phyloP scores from a whole-genome alignment of 139 green algal genomes.

The Chlorella sp. region DNA sequence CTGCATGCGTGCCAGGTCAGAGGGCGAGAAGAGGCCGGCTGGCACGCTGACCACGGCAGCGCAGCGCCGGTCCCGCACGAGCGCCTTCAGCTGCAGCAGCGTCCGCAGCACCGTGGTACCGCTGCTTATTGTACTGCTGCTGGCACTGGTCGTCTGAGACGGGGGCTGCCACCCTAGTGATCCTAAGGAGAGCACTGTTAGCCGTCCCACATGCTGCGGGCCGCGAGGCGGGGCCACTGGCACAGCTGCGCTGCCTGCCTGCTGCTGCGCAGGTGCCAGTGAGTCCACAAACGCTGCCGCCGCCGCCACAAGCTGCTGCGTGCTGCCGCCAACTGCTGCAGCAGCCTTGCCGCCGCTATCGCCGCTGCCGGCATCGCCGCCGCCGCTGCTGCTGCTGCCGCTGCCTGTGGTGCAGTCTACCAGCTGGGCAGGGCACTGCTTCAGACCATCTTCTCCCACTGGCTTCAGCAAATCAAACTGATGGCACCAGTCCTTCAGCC shows the following conservation, averaged over 20 bases:
- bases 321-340: not conserved
- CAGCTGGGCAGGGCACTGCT: slow-evolving; percentile 11
- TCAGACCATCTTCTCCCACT: slow-evolving; percentile 35
- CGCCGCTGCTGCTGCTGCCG: not conserved
- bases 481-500: slow-evolving; percentile 76
- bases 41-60: slow-evolving; percentile 49
- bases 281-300: slow-evolving; percentile 17
- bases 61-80: slow-evolving; percentile 30
- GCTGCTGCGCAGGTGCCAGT: not conserved
- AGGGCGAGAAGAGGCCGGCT: slow-evolving; percentile 34
- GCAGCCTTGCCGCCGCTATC: too few species aligned
- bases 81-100: slow-evolving; percentile 31
- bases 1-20: slow-evolving; percentile 47
- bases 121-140: slow-evolving; percentile 10
- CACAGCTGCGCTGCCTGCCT: not conserved
- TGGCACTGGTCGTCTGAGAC: not conserved
- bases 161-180: slow-evolving; percentile 45
- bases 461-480: slow-evolving; percentile 69
- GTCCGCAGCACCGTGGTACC: slow-evolving; percentile 34
- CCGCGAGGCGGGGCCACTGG: not conserved
- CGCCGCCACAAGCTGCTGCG: not conserved
- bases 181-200: slow-evolving; percentile 67
- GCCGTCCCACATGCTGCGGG: slow-evolving; percentile 48
- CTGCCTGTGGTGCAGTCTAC: not conserved
- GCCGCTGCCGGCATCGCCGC: not conserved